Conservation (phyloP, 2,329 filamentous ascomycete genomes). For the Trichoderma sp. region DNA sequence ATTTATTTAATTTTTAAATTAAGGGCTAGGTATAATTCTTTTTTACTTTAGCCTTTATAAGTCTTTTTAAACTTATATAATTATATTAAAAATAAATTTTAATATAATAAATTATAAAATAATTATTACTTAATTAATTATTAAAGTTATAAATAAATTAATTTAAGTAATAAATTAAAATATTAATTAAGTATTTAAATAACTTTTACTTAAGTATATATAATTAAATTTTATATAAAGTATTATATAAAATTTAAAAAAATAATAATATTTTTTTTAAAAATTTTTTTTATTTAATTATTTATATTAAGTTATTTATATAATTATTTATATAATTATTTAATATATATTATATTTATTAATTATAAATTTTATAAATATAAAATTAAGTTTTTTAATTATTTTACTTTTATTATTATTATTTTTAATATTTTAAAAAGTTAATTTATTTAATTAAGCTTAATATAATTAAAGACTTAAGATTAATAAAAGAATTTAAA, state of each 20-base stretch:
- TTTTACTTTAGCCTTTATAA: too few relatives aligned
- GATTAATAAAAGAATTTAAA: too few relatives aligned
- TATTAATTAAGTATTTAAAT: not conserved
- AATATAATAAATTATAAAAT: not conserved
- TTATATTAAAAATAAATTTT: not conserved
- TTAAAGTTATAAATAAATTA: not conserved
- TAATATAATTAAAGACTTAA: too few relatives aligned
- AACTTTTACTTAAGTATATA: not conserved
- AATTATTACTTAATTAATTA: not conserved
- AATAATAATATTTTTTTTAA: not conserved
- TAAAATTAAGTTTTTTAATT: too few relatives aligned
- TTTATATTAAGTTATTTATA: not conserved
- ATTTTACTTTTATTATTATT: too few relatives aligned
- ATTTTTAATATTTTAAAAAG: too few relatives aligned
- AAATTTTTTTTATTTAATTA: not conserved
- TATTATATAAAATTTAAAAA: not conserved
- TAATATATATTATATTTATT: not conserved
- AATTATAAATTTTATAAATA: not conserved
- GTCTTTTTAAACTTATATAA: too few relatives aligned
- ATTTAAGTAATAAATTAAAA: not conserved
- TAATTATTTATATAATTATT: not conserved
- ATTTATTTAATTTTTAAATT: too few relatives aligned
- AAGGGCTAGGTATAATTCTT: too few relatives aligned
- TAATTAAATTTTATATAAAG: not conserved
- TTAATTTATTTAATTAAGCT: too few relatives aligned